Evolutionary conservation across 768 basidiomycete genomes (phyloP), one percentile per base, ranked within the genome.

Genomic region (Psilocybe tampanensis): DNA sequence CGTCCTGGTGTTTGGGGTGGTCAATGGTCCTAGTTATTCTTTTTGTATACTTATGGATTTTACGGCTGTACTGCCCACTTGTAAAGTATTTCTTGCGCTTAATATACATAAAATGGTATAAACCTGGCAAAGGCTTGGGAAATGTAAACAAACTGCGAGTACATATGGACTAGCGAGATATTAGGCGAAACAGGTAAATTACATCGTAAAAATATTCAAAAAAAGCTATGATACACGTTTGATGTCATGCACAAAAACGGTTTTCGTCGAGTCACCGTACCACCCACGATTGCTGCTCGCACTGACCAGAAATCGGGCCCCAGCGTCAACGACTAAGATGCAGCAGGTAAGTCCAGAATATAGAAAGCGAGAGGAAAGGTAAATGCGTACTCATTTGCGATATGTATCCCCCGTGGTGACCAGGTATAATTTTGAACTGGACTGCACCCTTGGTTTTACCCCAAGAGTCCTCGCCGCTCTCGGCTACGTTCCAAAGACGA

Each of bases 251-350:
- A 97, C 86, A 68, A 96, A 88, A 11, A 97, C 89, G 13, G 93
- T 95, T 62, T 84, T 82, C 8, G 95, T 95, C 32, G 90, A 90
- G 60, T 95, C 93, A 26, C 94, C 95, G 65, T 90, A 87, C 92
- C 94, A 95, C 55, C 94, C 95, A 57, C 95, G 84, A 69, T 94
- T 94, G 48, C 95, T 95, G 63, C 93, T 95, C 15, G 94, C 91
- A 66, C 91, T 95, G 59, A 96, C 85, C 65, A 98, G 77, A 72
- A 95, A 97, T 53, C 87, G 80, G 9, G 86, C 86, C 7, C 86
- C 86, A 42, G 90, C 85, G 77, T 97, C 95, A 44, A 97, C 80
- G 59, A 95, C 95, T 98, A 65, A 49, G 44, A n/a, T 41, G 48
- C 66, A 23, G 33, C 24, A 6, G 22, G 29, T 58, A 63, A 60